Base-by-base conservation (phyloP, 2,329 filamentous ascomycete species). In the Alternaria viburni region DNA sequence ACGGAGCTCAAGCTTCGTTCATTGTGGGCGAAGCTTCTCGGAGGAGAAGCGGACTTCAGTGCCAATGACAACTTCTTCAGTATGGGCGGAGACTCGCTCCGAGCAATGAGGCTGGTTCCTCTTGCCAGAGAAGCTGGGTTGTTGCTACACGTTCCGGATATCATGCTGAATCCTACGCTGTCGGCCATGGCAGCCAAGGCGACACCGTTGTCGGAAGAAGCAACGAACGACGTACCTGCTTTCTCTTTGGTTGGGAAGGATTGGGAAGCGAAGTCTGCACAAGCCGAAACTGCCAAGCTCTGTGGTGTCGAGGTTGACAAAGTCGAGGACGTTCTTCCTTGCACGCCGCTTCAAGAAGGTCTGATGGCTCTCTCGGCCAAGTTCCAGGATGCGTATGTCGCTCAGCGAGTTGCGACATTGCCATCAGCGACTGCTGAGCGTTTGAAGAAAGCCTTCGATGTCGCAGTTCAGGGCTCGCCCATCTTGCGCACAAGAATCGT, bases 51-150 rank as follows among this genome's bases (percentile, higher is more conserved):
- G 2, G 75, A 79, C 45, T 78, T 79, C 55, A 72, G 72, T 44
- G 69, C 72, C 21, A 74, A 75, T 15, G 75, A 78, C 54, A 79
- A 78, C 62, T 86, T 86, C 71, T 74, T 86, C 45, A 82, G 78
- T 26, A 75, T 85, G 47, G 83, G 84, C 26, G 84, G 84, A 32
- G 84, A 86, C 57, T 86, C 84, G 0, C 80, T 86, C 54, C 80
- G 83, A 41, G 84, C 84, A 0, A 85, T 86, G 81, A 87, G 86
- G 71, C 78, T 90, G 1, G 87, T 89, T 1, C 82, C 85, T 11
- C 84, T 85, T 57, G 83, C 86, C 3, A 80, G 86, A 21, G 78
- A 81, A 3, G 81, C 83, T 23, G 83, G 83, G 0, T 73, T 86
- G 54, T 78, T 80, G 8, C 69, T 89, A 23, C 86, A 82, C 1